A percentile compares a stretch with the other conserved stretches of the same genome.
These are phyloP conservation scores for Fusarium compactum DNA, from an alignment of 2,329 filamentous ascomycete species.

Conservation along the genomic window DNA sequence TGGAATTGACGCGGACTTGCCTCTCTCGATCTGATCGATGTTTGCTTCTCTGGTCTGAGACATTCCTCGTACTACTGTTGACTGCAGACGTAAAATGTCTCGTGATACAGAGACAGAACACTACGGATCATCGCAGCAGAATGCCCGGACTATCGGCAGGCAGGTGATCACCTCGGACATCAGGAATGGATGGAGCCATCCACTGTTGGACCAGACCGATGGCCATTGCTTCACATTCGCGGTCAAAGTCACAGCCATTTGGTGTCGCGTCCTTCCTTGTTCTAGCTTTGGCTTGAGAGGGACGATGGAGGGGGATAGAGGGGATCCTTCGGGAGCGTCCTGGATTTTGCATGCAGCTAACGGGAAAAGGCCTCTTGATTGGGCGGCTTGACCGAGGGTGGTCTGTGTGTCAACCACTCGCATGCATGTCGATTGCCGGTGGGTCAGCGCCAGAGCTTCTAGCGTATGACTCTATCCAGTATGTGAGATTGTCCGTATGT, in stretches of 20 bases:
- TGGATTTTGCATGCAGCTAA: constrained; percentile 43
- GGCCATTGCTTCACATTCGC: constrained; percentile 1
- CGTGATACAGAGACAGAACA: constrained; percentile 25
- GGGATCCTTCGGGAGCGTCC: constrained; percentile 31
- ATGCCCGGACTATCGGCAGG: constrained; percentile 36
- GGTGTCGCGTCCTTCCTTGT: background rate
- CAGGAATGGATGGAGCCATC: constrained; percentile 19
- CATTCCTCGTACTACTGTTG: constrained; percentile 2
- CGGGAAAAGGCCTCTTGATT: constrained; percentile 36
- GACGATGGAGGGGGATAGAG: constrained; percentile 2
- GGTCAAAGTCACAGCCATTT: background rate
- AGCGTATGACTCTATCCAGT: constrained; percentile 43
- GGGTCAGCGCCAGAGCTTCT: constrained; percentile 28
- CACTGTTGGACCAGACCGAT: constrained; percentile 29
- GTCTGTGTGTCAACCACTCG: constrained; percentile 21
- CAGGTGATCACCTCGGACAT: constrained; percentile 33
- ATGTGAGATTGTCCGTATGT: constrained; percentile 6
- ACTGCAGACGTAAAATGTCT: constrained; percentile 23
- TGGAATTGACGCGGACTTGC: background rate
- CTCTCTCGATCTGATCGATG: constrained; percentile 1
- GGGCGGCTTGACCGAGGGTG: constrained; percentile 29
- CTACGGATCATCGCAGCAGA: constrained; percentile 28
- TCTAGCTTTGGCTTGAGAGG: constrained; percentile 1
- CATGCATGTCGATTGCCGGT: constrained; percentile 40
- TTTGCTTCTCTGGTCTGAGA: constrained; percentile 26